Base-by-base conservation (phyloP, 2,329 filamentous ascomycete genomes). In the Tolypocladium tundrense region DNA sequence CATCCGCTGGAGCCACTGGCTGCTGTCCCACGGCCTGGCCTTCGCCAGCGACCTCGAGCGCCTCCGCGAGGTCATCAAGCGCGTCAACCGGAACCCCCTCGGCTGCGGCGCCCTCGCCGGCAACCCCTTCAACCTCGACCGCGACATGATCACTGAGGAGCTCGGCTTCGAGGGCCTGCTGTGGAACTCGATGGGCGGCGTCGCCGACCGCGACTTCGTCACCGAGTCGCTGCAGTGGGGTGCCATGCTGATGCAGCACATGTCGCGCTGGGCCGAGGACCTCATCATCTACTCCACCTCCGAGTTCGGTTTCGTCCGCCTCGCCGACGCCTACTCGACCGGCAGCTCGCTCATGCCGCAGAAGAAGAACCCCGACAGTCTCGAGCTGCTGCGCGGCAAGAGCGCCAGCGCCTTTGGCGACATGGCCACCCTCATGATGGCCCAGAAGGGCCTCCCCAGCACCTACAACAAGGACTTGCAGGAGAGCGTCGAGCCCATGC, bases 381-480 rank as follows among this genome's bases (percentile, higher is more conserved):
- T 94, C 9, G 78, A 78, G 63, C 64, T 93, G 14, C 79, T 93
- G 53, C 82, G 89, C 14, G 89, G 89, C 54, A 94, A 93, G 77
- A 79, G 79, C 54, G 90, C 89, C 1, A 80, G 88, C 64, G 81
- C 85, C 4, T 93, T 95, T 67, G 91, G 90, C 33, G 87, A 91
- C 63, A 88, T 93, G 84, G 83, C 88, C 6, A 90, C 89, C 42
- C 75, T 94, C 62, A 68, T 90, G 81, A 86, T 86, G 75, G 89
- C 85, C 42, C 79, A 76, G 57, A 82, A 82, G 70, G 88, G 88
- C 58, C 82, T 94, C 35, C 88, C 90, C 2, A 88, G 83, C 50
- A 91, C 88, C 3, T 95, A 95, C 78, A 93, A 95, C 78, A 96
- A 95, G 75, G 90, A 96, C 71, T 74, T 95, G n/a, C 90, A 96